Conservation (phyloP, 768 basidiomycete genomes). For the Leccinum longicurvipes region DNA sequence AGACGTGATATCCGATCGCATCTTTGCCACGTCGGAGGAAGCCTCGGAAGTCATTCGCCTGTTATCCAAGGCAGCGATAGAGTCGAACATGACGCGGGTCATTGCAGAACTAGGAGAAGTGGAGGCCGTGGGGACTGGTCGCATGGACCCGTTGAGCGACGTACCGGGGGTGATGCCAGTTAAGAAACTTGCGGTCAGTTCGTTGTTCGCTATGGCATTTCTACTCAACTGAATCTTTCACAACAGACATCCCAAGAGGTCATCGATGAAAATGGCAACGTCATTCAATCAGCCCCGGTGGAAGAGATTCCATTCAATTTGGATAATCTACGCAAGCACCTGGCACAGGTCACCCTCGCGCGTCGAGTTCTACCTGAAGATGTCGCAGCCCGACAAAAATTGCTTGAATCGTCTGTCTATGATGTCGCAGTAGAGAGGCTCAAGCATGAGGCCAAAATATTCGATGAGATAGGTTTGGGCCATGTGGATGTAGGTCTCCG, state of each 20-base stretch:
- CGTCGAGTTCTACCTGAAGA: constrained; percentile 65
- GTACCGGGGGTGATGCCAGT: constrained; percentile 69
- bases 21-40: constrained; percentile 52
- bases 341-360: constrained; percentile 60
- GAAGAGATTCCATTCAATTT: constrained; percentile 72
- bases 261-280: neutral
- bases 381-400: constrained; percentile 58
- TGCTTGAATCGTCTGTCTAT: constrained; percentile 46
- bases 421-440: constrained; percentile 49
- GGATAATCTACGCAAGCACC: constrained; percentile 63
- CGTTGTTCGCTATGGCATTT: neutral
- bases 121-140: constrained; percentile 40
- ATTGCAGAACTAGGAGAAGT: constrained; percentile 56
- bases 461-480: constrained; percentile 56
- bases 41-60: constrained; percentile 51
- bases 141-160: constrained; percentile 42
- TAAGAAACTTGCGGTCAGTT: constrained; percentile 40
- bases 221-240: neutral
- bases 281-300: constrained; percentile 18
- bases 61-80: constrained; percentile 59
- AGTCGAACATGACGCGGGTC: constrained; percentile 47
- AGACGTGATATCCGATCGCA: constrained; percentile 55
- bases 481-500: constrained; percentile 42
- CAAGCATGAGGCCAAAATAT: constrained; percentile 55
- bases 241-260: constrained; percentile 6